These are phyloP conservation scores for Chrysanthemum makinoi DNA, from an alignment of 129 eudicot genomes.

Conservation along the genomic window DNA sequence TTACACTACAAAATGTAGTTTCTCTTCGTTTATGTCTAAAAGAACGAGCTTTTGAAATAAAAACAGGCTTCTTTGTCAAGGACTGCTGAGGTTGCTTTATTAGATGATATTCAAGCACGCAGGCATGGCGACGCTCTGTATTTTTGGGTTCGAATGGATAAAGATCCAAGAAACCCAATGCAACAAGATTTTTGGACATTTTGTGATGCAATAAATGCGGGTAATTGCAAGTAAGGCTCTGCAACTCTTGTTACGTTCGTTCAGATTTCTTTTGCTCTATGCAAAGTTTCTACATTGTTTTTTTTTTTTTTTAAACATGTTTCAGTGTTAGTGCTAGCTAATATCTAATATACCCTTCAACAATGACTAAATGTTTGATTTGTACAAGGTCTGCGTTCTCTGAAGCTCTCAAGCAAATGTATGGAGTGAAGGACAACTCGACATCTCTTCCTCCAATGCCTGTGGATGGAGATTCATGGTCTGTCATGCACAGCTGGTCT, in stretches of 20 bases:
- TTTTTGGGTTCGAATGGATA: slow-evolving; percentile 91
- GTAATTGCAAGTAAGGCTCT: slow-evolving; percentile 88
- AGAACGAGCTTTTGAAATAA: slow-evolving; percentile 4
- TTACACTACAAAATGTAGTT: not conserved
- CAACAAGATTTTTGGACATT: slow-evolving; percentile 96
- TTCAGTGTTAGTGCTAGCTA: not conserved
- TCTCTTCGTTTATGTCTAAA: slow-evolving; percentile 20
- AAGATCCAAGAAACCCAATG: slow-evolving; percentile 68
- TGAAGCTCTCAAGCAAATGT: slow-evolving; percentile 78
- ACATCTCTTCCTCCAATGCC: slow-evolving; percentile 92
- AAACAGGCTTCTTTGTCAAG: slow-evolving; percentile 73
- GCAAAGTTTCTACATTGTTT: slow-evolving; percentile 2
- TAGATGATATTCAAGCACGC: slow-evolving; percentile 68
- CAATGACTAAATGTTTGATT: slow-evolving; percentile 14
- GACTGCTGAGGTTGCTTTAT: slow-evolving; percentile 66
- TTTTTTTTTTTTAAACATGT: not conserved
- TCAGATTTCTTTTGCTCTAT: slow-evolving; percentile 2
- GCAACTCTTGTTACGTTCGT: slow-evolving; percentile 17
- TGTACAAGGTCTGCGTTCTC: slow-evolving; percentile 72
- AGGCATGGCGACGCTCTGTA: slow-evolving; percentile 81
- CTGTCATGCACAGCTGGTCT: slow-evolving; percentile 95
- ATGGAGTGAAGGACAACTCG: slow-evolving; percentile 61
- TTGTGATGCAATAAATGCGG: slow-evolving; percentile 95
- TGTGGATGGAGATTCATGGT: slow-evolving; percentile 78
- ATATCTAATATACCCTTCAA: slow-evolving; percentile 12